These are phyloP conservation scores for Mucor saturninus DNA, from an alignment of 371 early-diverging fungal genomes.

Conservation along the genomic window DNA sequence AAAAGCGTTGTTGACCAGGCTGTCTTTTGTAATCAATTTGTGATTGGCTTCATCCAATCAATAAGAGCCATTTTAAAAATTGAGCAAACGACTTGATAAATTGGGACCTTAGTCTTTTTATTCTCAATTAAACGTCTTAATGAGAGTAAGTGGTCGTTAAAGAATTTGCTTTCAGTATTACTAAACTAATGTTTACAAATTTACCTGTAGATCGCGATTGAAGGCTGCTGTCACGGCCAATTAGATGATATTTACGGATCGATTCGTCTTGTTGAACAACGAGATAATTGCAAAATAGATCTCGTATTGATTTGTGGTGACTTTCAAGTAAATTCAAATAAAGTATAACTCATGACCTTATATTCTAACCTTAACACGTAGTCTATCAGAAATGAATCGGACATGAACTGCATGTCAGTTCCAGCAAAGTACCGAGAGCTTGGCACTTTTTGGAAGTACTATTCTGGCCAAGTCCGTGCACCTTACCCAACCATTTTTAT, in stretches of 20 bases:
- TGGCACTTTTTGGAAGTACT: conserved; percentile 92
- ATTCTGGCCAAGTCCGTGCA: conserved; percentile 79
- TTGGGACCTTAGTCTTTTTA: too few species aligned
- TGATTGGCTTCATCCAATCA: too few species aligned
- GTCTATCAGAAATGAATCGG: conserved; percentile 85
- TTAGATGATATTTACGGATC: conserved; percentile 86
- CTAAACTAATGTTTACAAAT: too few species aligned
- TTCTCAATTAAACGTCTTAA: too few species aligned
- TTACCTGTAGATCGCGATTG: conserved; percentile 74
- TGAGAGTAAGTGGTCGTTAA: too few species aligned
- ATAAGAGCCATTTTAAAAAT: too few species aligned
- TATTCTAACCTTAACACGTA: conserved; percentile 23
- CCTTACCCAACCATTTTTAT: conserved; percentile 92
- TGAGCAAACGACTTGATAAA: too few species aligned
- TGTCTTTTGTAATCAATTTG: too few species aligned
- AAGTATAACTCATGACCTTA: too few species aligned
- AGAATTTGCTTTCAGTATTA: too few species aligned
- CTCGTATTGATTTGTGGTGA: conserved; percentile 96
- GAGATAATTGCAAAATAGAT: conserved; percentile 71
- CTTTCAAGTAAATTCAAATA: conserved; percentile 73
- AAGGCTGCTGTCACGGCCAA: conserved; percentile 96
- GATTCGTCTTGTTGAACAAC: conserved; percentile 61
- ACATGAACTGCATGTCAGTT: conserved; percentile 79
- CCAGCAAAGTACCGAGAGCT: conserved; percentile 83
- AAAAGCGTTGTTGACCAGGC: too few species aligned